These are phyloP conservation scores for Schizosaccharomyces osmophilus DNA, from an alignment of 805 yeast species.

Conservation along the genomic window DNA sequence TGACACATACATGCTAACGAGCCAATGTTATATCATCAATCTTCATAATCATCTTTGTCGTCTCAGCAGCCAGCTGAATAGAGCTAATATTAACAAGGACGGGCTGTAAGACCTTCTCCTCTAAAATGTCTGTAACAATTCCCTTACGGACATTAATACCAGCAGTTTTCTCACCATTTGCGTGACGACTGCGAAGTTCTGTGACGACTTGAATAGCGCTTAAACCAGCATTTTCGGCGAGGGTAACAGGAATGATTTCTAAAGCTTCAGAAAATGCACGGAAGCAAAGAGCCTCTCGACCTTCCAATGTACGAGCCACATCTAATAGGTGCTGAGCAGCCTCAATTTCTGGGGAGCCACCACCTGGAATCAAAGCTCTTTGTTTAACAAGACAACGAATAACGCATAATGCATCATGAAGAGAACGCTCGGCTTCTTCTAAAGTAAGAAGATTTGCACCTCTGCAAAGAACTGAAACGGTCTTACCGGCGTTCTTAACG, in stretches of 20 bases:
- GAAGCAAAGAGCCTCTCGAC: slow-evolving; percentile 77
- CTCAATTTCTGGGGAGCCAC: slow-evolving; percentile 95
- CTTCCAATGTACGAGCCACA: slow-evolving; percentile 49
- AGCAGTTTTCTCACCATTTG: slow-evolving; percentile 72
- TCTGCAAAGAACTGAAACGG: slow-evolving; percentile 76
- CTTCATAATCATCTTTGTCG: slow-evolving; percentile 83
- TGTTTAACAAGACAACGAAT: slow-evolving; percentile 68
- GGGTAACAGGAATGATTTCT: slow-evolving; percentile 78
- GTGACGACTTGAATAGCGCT: slow-evolving; percentile 80
- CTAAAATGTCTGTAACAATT: slow-evolving; percentile 71
- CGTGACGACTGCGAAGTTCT: slow-evolving; percentile 76
- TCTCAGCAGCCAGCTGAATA: slow-evolving; percentile 79
- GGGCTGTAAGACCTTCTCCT: slow-evolving; percentile 91
- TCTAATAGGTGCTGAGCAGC: slow-evolving; percentile 47
- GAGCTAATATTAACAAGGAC: slow-evolving; percentile 87
- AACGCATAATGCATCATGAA: slow-evolving; percentile 94
- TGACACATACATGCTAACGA: slow-evolving; percentile 21
- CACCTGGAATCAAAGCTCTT: slow-evolving; percentile 84
- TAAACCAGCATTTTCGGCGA: slow-evolving; percentile 87
- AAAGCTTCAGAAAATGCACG: slow-evolving; percentile 77
- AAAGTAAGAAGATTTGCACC: slow-evolving; percentile 80
- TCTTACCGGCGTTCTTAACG: slow-evolving; percentile 30
- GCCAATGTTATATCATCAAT: slow-evolving; percentile 92
- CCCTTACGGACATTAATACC: slow-evolving; percentile 89
- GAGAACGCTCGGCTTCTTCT: slow-evolving; percentile 90